phyloP scores from a whole-genome alignment of 352 stramenopile species.

The Globisporangium spiculum region DNA sequence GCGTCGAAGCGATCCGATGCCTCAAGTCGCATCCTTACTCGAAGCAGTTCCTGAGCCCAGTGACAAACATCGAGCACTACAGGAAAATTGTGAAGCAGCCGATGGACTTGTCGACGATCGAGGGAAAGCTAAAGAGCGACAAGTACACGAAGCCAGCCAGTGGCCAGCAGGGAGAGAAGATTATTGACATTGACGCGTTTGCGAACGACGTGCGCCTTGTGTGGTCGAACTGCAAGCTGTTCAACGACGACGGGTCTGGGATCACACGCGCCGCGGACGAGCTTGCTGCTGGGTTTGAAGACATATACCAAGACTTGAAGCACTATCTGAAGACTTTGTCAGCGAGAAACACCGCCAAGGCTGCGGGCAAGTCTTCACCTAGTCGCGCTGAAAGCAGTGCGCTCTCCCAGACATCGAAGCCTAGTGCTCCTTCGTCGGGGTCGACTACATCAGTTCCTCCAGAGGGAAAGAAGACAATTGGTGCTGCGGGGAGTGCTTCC shows the following conservation, averaged over 20 bases:
- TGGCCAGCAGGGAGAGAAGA: conserved; percentile 28
- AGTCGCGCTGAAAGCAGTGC: background rate
- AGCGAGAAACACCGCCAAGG: conserved; percentile 2
- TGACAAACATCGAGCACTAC: conserved; percentile 79
- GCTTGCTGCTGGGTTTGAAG: conserved; percentile 62
- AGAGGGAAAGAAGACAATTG: conserved; percentile 2
- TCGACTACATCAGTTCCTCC: background rate
- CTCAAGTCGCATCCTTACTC: conserved; percentile 75
- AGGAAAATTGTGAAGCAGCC: conserved; percentile 72
- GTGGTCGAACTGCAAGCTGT: conserved; percentile 83
- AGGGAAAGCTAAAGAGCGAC: conserved; percentile 54
- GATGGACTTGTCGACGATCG: conserved; percentile 79
- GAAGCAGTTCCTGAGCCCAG: conserved; percentile 70
- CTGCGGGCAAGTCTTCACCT: background rate
- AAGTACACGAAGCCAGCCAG: conserved; percentile 42
- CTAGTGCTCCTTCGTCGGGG: background rate
- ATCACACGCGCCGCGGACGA: conserved; percentile 73
- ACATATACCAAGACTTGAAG: conserved; percentile 47
- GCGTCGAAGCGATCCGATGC: conserved; percentile 62
- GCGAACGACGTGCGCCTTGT: conserved; percentile 77
- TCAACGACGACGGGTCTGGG: conserved; percentile 81
- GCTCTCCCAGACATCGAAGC: background rate
- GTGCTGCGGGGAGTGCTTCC: background rate
- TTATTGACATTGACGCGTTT: conserved; percentile 50
- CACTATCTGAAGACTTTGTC: conserved; percentile 21